Evolutionary conservation across 306 rosid genomes (phyloP).

Genomic region (Begonia peltatifolia): DNA sequence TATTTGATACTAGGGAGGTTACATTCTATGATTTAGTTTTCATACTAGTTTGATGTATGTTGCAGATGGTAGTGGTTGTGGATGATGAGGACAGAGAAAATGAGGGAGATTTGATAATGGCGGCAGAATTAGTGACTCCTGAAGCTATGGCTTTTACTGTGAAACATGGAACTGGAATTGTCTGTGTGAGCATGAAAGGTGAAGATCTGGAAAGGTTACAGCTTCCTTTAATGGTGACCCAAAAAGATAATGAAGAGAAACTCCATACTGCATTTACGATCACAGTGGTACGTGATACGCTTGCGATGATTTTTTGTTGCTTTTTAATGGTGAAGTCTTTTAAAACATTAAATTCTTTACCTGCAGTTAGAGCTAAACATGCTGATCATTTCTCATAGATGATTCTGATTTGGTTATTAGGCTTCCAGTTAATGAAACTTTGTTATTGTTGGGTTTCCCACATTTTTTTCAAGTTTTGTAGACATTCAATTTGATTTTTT

Average conservation of each 20-base stretch:
- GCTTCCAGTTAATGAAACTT: too few species aligned
- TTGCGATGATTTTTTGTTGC: too few species aligned
- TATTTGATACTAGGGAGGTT: neutral
- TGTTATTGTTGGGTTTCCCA: neutral
- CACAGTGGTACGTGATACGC: conserved; percentile 48
- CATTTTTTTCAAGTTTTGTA: neutral
- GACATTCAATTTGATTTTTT: neutral
- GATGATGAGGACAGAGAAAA: conserved; percentile 90
- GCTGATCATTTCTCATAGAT: too few species aligned
- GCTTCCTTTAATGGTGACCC: conserved; percentile 74
- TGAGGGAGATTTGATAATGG: conserved; percentile 92
- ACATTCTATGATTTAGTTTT: too few species aligned
- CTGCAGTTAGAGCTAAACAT: too few species aligned
- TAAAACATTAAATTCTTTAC: too few species aligned
- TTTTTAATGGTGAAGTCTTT: too few species aligned
- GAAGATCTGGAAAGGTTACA: conserved; percentile 68
- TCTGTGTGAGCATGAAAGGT: conserved; percentile 73
- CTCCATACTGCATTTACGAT: conserved; percentile 69
- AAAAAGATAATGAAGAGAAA: conserved; percentile 60
- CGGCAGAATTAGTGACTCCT: conserved; percentile 69
- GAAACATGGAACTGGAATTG: conserved; percentile 79
- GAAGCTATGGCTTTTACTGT: conserved; percentile 95
- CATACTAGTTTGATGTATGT: conserved; percentile 1
- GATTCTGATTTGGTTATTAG: too few species aligned
- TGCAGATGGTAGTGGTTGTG: conserved; percentile 75